phyloP scores from a whole-genome alignment of 306 rosid genomes.

The Trichosanthes cucumerina region DNA sequence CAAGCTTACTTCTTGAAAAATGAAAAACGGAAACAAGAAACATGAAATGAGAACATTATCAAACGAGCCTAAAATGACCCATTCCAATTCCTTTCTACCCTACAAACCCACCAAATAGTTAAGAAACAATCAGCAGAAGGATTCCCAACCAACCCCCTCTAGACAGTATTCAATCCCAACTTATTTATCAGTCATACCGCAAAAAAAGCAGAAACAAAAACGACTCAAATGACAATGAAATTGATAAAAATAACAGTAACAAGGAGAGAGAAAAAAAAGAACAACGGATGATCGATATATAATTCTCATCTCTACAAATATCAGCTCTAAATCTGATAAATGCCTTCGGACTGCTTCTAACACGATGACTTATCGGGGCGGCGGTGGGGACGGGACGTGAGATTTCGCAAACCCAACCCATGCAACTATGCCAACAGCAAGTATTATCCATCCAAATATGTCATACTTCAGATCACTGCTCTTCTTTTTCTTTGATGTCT shows the following conservation, averaged over 20 bases:
- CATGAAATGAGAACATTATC: no score
- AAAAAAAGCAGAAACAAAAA: neutral
- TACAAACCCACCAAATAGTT: neutral
- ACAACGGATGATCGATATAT: neutral
- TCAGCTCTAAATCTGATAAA: slow-evolving; percentile 12
- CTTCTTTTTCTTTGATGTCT: slow-evolving; percentile 35
- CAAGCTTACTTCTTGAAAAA: no score
- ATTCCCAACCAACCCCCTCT: neutral
- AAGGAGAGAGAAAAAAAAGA: no score
- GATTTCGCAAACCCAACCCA: slow-evolving; percentile 59
- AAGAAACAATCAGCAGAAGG: neutral
- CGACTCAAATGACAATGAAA: neutral
- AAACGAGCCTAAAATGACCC: neutral
- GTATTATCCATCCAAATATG: slow-evolving; percentile 53
- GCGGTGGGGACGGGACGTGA: slow-evolving; percentile 31
- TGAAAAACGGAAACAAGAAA: no score
- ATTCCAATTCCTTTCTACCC: neutral
- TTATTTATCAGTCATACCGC: neutral
- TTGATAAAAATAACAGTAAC: neutral
- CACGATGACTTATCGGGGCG: slow-evolving; percentile 24
- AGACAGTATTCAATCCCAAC: neutral
- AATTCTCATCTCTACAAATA: slow-evolving; percentile 19
- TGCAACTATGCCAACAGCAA: slow-evolving; percentile 53
- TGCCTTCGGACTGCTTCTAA: neutral
- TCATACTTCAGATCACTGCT: slow-evolving; percentile 43